Evolutionary conservation across 2,329 filamentous ascomycete species (phyloP), one percentile per base, ranked within the genome.

Genomic region (Cladorrhinum sp.): DNA sequence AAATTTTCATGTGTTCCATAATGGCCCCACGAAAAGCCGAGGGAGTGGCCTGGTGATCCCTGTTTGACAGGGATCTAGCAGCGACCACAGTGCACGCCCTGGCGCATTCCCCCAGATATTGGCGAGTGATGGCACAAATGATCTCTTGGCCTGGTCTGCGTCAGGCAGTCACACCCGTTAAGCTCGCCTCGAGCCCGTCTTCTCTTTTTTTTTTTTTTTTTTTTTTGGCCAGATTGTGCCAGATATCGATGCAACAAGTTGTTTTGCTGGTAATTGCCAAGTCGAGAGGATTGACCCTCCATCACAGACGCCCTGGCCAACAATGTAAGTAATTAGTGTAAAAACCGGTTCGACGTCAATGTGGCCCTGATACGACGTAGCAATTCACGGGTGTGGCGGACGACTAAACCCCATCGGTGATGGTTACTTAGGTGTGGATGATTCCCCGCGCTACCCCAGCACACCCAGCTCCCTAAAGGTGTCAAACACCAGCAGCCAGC

Each of bases 1-100:
- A 59, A 60, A 65, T 66, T 67, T 66, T 65, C 67, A 68, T 67
- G 61, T 68, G 66, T 62, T 67, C 61, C 62, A 61, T 61, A 30
- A 14, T 8, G 14, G 26, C 16, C 33, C 24, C 46, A 55, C 26
- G 54, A 66, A 58, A 62, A 62, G 65, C 67, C 67, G 66, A 67
- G 66, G 67, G 52, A 48, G 28, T 51, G 42, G 18, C 42, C n/a
- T 46, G 42, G 42, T 46, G 42, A 60, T 56, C 58, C 57, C 23
- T 18, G 50, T 28, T 10, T 18, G 55, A 55, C 63, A 64, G 30
- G 61, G 61, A 33, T 60, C 8, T 26, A n/a, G 9, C 39, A 28
- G 16, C 21, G 36, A 6, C 36, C 10, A 14, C 7, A 14, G 53
- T 16, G 1, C 8, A 36, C 50, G n/a, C 63, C 64, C 55, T 64